Base-by-base conservation (phyloP, 495 filamentous ascomycete species). In the Trichocladium uniseriatum region DNA sequence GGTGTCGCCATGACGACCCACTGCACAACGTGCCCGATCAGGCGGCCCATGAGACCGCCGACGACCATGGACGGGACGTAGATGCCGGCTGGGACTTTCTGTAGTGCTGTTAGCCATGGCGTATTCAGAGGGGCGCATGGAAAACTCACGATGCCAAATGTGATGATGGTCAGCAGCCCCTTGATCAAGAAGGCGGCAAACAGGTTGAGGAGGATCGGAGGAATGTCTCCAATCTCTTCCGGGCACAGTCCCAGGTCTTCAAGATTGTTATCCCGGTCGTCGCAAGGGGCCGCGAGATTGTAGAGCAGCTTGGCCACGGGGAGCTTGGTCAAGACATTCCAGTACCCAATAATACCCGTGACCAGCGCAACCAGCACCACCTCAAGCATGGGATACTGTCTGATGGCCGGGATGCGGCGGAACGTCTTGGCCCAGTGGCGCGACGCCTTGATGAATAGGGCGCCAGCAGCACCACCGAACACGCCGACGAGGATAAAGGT, bases 11-110 rank as follows among this genome's bases (percentile, higher is more conserved):
- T 71, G 11, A 86, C 86, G 38, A 86, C 63, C 66, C 88, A 92
- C 61, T 98, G 92, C 0, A 94, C 83, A 9, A 80, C 55, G 60
- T 96, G 89, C 1, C 92, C 92, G 43, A 95, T 80, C 14, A 89
- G 79, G 3, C 92, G 84, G 28, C 92, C 92, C 73, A 94, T 82
- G 35, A 98, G 71, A 61, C 92, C 92, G 49, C 92, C 92, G 39
- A 95, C 88, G 28, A 98, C 92, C 92, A 98, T 98, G 55, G 88
- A 94, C 4, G 92, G 92, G 0, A 98, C 90, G 56, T 97, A 98
- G 52, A 98, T 96, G 28, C 92, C 92, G 2, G 89, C 88, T 9
- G 92, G 92, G 2, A 96, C 83, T 67, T 98, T 98, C 67, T 69
- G 38, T 39, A 15, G 3, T 37, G 21, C 48, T 35, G 35, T 40